A percentile compares a stretch with the other conserved stretches of the same genome.
Evolutionary conservation across 108 stramenopile genomes (phyloP).

Genomic region (Skeletonema tropicum): DNA sequence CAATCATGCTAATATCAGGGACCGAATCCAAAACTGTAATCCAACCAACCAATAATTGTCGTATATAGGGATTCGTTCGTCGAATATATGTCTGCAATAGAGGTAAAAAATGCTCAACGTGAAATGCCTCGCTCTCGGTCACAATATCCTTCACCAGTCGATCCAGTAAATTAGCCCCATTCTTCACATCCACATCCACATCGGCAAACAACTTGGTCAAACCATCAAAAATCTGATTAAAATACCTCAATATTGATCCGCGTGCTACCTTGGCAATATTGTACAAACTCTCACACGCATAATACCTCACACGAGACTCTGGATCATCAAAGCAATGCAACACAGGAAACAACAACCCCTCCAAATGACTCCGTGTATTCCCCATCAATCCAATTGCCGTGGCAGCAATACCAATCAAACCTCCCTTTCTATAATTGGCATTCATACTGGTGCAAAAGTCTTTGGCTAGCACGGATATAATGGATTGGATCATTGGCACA

Average conservation of each 20-base stretch:
- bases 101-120: constrained; percentile 95
- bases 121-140: constrained; percentile 91
- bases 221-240: constrained; percentile 96
- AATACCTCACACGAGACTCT: constrained; percentile 95
- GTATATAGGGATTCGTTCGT: constrained; percentile 95
- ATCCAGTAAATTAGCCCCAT: constrained; percentile 96
- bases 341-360: constrained; percentile 91
- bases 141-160: constrained; percentile 96
- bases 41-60: constrained; percentile 97
- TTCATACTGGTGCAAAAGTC: constrained; percentile 98
- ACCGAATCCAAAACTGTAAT: constrained; percentile 96
- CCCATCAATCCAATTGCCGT: constrained; percentile 94
- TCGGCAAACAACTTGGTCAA: constrained; percentile 95
- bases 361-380: constrained; percentile 69
- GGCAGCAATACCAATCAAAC: constrained; percentile 96
- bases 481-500: constrained; percentile 78
- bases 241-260: constrained; percentile 81
- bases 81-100: constrained; percentile 95
- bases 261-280: constrained; percentile 98
- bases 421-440: constrained; percentile 97
- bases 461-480: constrained; percentile 89
- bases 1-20: constrained; percentile 96
- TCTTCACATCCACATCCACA: constrained; percentile 98
- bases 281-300: constrained; percentile 97
- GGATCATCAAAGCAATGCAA: constrained; percentile 99